A percentile compares a stretch with the other conserved stretches of the same genome.
These are phyloP conservation scores for Ehretia macrophylla DNA, from an alignment of 257 asterid genomes.

Conservation along the genomic window DNA sequence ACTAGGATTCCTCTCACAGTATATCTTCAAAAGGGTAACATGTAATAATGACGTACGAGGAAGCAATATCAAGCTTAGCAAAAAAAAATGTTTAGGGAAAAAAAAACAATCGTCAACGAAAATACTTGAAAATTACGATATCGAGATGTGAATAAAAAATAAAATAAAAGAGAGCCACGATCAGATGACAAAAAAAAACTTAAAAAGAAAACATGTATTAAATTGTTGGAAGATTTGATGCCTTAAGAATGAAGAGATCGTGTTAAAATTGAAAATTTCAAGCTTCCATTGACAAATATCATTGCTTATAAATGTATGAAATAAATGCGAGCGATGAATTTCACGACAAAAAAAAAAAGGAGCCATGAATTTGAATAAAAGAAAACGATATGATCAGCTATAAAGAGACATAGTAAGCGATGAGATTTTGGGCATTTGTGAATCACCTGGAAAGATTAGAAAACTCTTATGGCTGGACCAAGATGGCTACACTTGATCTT, in stretches of 20 bases:
- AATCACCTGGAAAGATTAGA: conserved; percentile 10
- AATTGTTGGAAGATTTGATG: too few relatives aligned
- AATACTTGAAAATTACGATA: neutral
- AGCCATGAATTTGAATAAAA: too few relatives aligned
- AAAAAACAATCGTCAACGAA: too few relatives aligned
- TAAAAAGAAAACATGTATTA: too few relatives aligned
- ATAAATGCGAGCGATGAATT: neutral
- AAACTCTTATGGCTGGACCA: neutral
- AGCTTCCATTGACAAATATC: neutral
- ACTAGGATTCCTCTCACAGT: neutral
- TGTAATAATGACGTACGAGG: neutral
- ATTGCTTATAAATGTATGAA: neutral
- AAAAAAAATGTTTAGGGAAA: neutral
- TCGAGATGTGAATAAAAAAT: too few relatives aligned
- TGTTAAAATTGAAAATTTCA: too few relatives aligned
- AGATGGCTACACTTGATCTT: neutral
- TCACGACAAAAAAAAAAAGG: too few relatives aligned
- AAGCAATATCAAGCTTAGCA: neutral
- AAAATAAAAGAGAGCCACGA: neutral
- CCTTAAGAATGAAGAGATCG: too few relatives aligned
- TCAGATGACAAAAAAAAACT: neutral
- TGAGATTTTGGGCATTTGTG: neutral
- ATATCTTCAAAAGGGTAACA: neutral
- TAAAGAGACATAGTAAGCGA: neutral
- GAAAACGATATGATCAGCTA: too few relatives aligned